Conservation (phyloP, 2,329 filamentous ascomycete species). For the Calycina herbarum region DNA sequence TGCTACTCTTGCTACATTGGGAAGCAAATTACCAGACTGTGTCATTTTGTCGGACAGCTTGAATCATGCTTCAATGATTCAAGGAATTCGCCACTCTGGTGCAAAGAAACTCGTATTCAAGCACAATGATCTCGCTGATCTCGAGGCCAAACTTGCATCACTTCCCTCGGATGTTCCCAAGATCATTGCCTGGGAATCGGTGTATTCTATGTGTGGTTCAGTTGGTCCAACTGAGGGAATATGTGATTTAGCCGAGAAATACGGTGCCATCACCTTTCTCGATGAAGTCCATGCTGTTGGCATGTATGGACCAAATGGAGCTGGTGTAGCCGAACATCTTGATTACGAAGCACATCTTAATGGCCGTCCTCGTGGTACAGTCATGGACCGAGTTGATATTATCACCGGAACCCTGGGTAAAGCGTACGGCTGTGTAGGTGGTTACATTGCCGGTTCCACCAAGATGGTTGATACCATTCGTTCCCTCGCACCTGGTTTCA, state of each 20-base stretch:
- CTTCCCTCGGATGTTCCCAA: conserved; percentile 85
- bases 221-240: conserved; percentile 95
- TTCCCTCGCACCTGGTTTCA: conserved; percentile 94
- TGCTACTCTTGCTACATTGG: conserved; percentile 92
- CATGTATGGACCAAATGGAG: conserved; percentile 96
- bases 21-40: conserved; percentile 92
- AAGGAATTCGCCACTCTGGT: conserved; percentile 95
- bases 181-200: conserved; percentile 98
- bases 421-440: conserved; percentile 95
- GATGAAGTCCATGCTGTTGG: conserved; percentile 99
- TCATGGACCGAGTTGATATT: conserved; percentile 96
- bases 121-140: conserved; percentile 92
- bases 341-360: conserved; percentile 85
- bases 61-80: conserved; percentile 99
- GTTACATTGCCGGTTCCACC: conserved; percentile 89
- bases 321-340: conserved; percentile 94
- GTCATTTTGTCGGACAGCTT: conserved; percentile 97
- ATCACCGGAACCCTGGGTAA: conserved; percentile 97
- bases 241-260: conserved; percentile 94
- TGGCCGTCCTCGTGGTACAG: conserved; percentile 73
- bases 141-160: conserved; percentile 89
- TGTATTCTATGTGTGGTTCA: conserved; percentile 99
- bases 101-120: conserved; percentile 98
- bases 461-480: conserved; percentile 90
- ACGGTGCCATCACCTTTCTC: conserved; percentile 94